A percentile compares a stretch with the other conserved stretches of the same genome.
These are phyloP conservation scores for Luzula sylvatica DNA, from an alignment of 176 grass and related monocot genomes.

Conservation along the genomic window DNA sequence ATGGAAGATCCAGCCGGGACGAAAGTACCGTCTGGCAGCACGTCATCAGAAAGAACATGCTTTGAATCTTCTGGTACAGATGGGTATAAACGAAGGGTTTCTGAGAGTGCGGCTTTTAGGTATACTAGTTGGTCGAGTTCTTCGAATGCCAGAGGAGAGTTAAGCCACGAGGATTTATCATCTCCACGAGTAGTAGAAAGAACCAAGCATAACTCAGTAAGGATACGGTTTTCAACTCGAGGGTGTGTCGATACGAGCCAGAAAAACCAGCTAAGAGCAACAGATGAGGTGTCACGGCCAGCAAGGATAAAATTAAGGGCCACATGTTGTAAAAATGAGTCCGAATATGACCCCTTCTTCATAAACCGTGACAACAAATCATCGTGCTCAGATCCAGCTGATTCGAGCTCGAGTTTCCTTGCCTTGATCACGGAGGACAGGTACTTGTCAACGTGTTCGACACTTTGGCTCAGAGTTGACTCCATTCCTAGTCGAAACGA, in stretches of 20 bases:
- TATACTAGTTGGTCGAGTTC: conserved; percentile 83
- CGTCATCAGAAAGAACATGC: conserved; percentile 67
- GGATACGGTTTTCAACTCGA: conserved; percentile 38
- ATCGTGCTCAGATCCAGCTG: conserved; percentile 43
- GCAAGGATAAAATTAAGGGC: conserved; percentile 98
- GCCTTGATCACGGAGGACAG: conserved; percentile 69
- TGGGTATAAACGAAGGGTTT: conserved; percentile 84
- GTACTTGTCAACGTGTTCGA: conserved; percentile 71
- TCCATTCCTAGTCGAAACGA: conserved; percentile 75
- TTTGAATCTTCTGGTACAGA: conserved; percentile 96
- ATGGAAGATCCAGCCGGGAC: conserved; percentile 77
- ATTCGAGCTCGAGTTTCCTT: conserved; percentile 70
- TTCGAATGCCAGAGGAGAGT: conserved; percentile 58
- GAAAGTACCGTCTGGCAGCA: conserved; percentile 81
- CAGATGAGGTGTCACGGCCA: conserved; percentile 94
- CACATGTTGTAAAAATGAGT: conserved; percentile 83
- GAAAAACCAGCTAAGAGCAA: conserved; percentile 97
- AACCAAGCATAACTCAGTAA: conserved; percentile 60
- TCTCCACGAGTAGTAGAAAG: conserved; percentile 50
- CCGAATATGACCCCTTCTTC: conserved; percentile 79
- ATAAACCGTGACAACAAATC: conserved; percentile 97
- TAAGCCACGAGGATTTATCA: conserved; percentile 40
- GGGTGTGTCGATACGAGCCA: conserved; percentile 94
- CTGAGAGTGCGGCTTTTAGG: conserved; percentile 91
- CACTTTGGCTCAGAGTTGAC: conserved; percentile 57